Evolutionary conservation across 176 grass and related monocot genomes (phyloP), one percentile per base, ranked within the genome.

Genomic region (sorghum (Sorghum bicolor)): DNA sequence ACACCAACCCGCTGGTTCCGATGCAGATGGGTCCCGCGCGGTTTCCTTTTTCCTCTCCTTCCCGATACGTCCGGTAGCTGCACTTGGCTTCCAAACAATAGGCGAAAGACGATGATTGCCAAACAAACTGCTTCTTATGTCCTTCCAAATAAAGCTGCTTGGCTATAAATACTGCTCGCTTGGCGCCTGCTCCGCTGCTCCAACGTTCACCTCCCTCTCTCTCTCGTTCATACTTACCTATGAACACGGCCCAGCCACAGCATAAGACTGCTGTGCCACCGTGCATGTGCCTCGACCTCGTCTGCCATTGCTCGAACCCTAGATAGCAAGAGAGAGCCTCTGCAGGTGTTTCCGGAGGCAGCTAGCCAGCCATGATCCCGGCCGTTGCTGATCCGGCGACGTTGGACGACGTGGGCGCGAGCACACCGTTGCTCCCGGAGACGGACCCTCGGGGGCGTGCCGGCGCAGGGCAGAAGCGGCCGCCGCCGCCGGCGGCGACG

Each of bases 141-240:
- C 78, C 64, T 67, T 72, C 72, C 60, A 72, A n/a, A 72, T 70
- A 64, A 63, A 57, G 22, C 34, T 50, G 8, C 47, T 4, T 64
- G 28, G 15, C 89, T 90, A 90, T 90, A 90, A 90, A 84, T 90
- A 55, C 53, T 24, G 25, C 68, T 29, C n/a, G 58, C 72, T 48
- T 17, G 62, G 26, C 62, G 28, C 13, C 62, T 28, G 61, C 61
- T 60, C 22, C 57, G 57, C 25, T 31, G 58, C 60, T 41, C 24
- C 77, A 36, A 20, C 55, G 5, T 52, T 70, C 68, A 6, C 44
- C 43, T 62, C 52, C 22, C 37, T 34, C 50, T 19, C 80, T 5
- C 61, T 4, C 50, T 11, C 22, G 22, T 44, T 66, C 66, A 55
- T 28, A 66, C 66, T 57, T 28, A 62, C 31, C 16, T 34, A 24